Percentiles rank a stretch among this genome's conserved stretches.
phyloP scores from a whole-genome alignment of 805 yeast species.

The Debaryomyces maramus region DNA sequence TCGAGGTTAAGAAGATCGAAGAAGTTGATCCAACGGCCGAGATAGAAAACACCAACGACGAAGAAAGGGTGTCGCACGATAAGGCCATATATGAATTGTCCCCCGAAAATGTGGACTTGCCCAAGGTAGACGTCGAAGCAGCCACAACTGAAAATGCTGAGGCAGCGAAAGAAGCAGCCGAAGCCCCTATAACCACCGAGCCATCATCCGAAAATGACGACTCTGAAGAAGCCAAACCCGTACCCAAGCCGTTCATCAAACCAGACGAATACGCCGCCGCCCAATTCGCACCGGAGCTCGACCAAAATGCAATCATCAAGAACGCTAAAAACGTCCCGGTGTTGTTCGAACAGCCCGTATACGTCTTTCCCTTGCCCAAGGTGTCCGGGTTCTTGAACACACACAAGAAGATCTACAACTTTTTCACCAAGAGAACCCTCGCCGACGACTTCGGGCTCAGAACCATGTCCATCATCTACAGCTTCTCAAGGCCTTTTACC shows the following conservation, averaged over 20 bases:
- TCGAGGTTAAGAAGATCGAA: slow-evolving; percentile 18
- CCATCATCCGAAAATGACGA: slow-evolving; percentile 8
- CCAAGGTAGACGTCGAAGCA: not conserved
- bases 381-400: slow-evolving; percentile 74
- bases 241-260: slow-evolving; percentile 63
- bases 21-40: slow-evolving; percentile 1
- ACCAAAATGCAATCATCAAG: slow-evolving; percentile 28
- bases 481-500: slow-evolving; percentile 55
- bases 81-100: not conserved
- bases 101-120: not conserved
- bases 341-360: slow-evolving; percentile 73
- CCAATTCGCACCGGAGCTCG: slow-evolving; percentile 60
- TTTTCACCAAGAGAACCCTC: slow-evolving; percentile 68
- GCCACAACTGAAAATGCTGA: slow-evolving; percentile 2
- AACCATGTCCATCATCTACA: slow-evolving; percentile 53
- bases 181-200: slow-evolving; percentile 18
- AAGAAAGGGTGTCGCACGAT: not conserved
- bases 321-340: slow-evolving; percentile 50
- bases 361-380: slow-evolving; percentile 75
- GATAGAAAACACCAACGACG: slow-evolving; percentile 4
- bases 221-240: slow-evolving; percentile 34
- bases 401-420: slow-evolving; percentile 75
- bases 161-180: slow-evolving; percentile 30
- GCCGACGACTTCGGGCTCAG: slow-evolving; percentile 63
- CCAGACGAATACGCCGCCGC: slow-evolving; percentile 58